Conservation (phyloP, 345 rosid species). For the Salix koriyanagi region DNA sequence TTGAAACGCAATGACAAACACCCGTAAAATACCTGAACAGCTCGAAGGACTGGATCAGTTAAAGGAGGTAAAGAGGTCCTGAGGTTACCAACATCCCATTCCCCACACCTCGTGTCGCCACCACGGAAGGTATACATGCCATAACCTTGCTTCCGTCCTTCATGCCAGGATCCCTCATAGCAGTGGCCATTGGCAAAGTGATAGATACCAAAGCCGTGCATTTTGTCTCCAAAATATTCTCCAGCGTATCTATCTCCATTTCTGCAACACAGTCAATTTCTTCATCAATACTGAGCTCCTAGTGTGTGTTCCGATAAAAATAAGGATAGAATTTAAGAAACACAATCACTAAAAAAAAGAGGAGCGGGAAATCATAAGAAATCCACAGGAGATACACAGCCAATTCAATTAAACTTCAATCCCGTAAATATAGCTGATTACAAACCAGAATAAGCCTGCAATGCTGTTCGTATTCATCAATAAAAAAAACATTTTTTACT, state of each 20-base stretch:
- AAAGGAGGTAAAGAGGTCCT: constrained; percentile 39
- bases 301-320: background rate
- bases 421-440: background rate
- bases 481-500: background rate
- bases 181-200: constrained; percentile 85
- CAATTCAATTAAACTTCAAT: background rate
- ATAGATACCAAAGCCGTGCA: constrained; percentile 90
- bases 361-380: background rate
- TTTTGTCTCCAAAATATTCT: constrained; percentile 88
- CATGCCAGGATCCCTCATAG: constrained; percentile 98
- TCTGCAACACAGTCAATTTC: constrained; percentile 40
- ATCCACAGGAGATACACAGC: background rate
- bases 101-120: constrained; percentile 63
- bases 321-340: background rate
- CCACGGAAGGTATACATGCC: constrained; percentile 76
- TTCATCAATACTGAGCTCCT: background rate
- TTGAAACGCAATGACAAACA: too few relatives aligned
- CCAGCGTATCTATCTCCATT: constrained; percentile 91
- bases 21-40: constrained; percentile 50
- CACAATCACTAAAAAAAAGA: background rate
- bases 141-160: constrained; percentile 85
- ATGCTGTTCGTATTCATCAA: background rate
- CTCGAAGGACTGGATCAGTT: constrained; percentile 44
- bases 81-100: constrained; percentile 74
- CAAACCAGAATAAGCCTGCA: background rate